Evolutionary conservation across 1,284 basidiomycete genomes (phyloP), one percentile per base, ranked within the genome.

Genomic region (Inonotus hispidus): DNA sequence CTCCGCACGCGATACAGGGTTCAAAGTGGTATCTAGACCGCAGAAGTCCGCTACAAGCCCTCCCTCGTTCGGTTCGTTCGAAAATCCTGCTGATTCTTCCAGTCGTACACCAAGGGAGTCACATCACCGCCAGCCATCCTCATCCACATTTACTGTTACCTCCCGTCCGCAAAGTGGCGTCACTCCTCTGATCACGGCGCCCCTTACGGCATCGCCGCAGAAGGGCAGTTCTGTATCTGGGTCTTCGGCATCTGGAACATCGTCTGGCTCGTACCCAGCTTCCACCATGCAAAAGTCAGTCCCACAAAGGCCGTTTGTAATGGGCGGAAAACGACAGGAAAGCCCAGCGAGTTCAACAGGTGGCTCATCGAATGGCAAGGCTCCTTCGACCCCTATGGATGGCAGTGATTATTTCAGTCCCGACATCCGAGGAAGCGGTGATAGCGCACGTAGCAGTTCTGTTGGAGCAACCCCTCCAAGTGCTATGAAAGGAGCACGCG

Each of bases 71-170:
- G 27, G 32, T 10, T 56, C 59, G n/a, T 43, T 49, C 16, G 39
- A 37, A 41, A n/a, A 14, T 37, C 32, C 49, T 47, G 35, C 60
- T 11, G 16, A 55, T 32, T 19, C 19, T n/a, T 45, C 19, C 41
- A 43, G 45, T 50, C 23, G 32, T 25, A 10, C 45, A 16, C 6
- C 37, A 5, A 29, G 84, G 25, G 81, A 80, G 13, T 86, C 90
- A 59, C 81, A 82, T 61, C 77, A 81, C 64, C 81, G 86, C 29
- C 75, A 56, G 4, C 21, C 81, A 46, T 81, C 83, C 1, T 79
- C 80, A 0, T 80, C 85, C 1, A 75, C 83, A 10, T 90, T 89
- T 67, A 82, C 81, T 59, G 87, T 89, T 35, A 87, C 83, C 2
- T 88, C 86, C 11, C 75, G 87, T 11, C 86, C 87, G 14, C 72